These are phyloP conservation scores for Septoria petroselini DNA, from an alignment of 2,329 filamentous ascomycete species.

Conservation along the genomic window DNA sequence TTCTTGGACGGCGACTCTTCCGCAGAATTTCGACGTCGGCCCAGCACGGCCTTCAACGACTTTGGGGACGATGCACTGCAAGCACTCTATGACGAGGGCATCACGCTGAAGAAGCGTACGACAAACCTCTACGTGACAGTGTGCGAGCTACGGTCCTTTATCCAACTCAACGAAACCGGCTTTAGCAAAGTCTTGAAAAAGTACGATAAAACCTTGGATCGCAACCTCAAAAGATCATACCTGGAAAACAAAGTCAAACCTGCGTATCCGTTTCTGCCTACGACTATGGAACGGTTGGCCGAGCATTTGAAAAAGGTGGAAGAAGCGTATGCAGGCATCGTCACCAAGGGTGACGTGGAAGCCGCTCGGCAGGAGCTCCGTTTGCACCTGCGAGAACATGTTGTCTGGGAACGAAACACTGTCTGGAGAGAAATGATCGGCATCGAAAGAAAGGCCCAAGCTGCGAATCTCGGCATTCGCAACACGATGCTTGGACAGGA, in stretches of 20 bases:
- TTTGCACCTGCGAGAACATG: conserved; percentile 88
- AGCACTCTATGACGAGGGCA: conserved; percentile 64
- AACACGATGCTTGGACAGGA: conserved; percentile 76
- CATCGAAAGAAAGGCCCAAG: conserved; percentile 91
- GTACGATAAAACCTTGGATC: conserved; percentile 93
- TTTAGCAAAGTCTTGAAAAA: conserved; percentile 97
- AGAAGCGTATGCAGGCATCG: conserved; percentile 72
- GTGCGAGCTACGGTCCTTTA: conserved; percentile 92
- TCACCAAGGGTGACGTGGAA: conserved; percentile 74
- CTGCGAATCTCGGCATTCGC: conserved; percentile 77
- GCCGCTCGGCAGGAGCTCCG: conserved; percentile 81
- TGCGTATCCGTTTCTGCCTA: conserved; percentile 75
- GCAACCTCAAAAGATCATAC: conserved; percentile 73
- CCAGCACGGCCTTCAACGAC: conserved; percentile 69
- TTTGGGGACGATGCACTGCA: conserved; percentile 73
- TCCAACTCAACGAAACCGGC: conserved; percentile 93
- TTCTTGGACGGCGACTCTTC: conserved; percentile 19
- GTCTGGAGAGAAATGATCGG: conserved; percentile 99
- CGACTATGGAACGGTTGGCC: conserved; percentile 68
- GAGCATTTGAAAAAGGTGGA: conserved; percentile 73
- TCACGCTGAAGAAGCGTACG: conserved; percentile 89
- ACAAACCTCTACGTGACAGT: conserved; percentile 85
- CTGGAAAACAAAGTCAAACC: conserved; percentile 69
- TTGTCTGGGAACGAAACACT: conserved; percentile 98
- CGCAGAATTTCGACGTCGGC: conserved; percentile 54